Conservation (phyloP, 495 filamentous ascomycete genomes). For the Aspergillus nidulans region DNA sequence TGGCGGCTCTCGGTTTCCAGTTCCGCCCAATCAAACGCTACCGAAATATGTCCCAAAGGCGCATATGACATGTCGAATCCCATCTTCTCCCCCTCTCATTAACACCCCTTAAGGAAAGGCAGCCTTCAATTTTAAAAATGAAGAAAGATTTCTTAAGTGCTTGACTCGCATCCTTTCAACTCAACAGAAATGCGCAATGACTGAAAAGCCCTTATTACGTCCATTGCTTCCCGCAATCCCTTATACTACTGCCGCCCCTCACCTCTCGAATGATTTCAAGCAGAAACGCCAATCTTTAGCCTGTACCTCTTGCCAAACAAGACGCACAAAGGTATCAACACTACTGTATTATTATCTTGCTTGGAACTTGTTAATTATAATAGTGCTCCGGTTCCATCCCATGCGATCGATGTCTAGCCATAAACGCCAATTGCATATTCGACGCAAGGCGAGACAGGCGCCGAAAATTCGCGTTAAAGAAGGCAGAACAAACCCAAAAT, state of each 20-base stretch:
- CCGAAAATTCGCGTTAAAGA: background rate
- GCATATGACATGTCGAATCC: too few relatives aligned
- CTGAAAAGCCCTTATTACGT: too few relatives aligned
- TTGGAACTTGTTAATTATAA: background rate
- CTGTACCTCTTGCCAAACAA: background rate
- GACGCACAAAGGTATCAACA: background rate
- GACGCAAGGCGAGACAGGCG: background rate
- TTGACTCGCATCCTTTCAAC: too few relatives aligned
- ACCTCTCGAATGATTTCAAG: background rate
- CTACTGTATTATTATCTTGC: background rate
- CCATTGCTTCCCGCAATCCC: too few relatives aligned
- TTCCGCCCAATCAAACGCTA: too few relatives aligned
- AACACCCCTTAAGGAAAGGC: too few relatives aligned
- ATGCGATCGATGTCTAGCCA: background rate
- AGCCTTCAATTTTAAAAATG: too few relatives aligned
- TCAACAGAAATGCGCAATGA: too few relatives aligned
- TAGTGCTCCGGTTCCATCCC: background rate
- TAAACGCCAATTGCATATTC: background rate
- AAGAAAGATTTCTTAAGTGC: too few relatives aligned
- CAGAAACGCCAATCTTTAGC: background rate
- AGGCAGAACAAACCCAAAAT: background rate
- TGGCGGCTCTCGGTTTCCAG: too few relatives aligned
- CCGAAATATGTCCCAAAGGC: too few relatives aligned
- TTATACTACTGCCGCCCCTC: conserved; percentile 5
- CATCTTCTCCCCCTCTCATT: conserved; percentile 8